These are phyloP conservation scores for Elsinoe australis DNA, from an alignment of 2,329 filamentous ascomycete genomes.

Conservation along the genomic window DNA sequence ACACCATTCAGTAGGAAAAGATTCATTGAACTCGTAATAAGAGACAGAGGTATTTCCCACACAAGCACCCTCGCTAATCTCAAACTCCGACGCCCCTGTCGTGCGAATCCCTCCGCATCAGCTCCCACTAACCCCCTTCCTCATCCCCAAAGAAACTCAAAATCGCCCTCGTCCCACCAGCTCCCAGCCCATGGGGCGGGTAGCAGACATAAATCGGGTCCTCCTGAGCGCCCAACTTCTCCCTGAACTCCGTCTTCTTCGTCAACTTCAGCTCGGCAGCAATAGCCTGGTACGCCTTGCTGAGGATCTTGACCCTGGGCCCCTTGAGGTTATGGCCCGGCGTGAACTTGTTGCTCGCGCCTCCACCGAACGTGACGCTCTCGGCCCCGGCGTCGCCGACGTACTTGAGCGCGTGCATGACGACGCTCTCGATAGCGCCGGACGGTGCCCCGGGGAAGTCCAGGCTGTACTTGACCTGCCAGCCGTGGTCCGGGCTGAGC, in stretches of 20 bases:
- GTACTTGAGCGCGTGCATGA: conserved; percentile 61
- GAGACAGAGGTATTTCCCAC: too few relatives aligned
- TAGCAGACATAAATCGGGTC: conserved; percentile 87
- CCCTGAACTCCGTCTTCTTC: conserved; percentile 79
- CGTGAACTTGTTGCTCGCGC: conserved; percentile 64
- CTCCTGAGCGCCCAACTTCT: conserved; percentile 79
- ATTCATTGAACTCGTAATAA: too few relatives aligned
- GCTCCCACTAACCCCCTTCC: conserved; percentile 20
- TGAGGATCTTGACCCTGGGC: conserved; percentile 70
- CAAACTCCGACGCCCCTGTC: neutral
- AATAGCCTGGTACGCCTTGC: conserved; percentile 72
- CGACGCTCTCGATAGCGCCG: conserved; percentile 77
- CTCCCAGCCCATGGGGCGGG: conserved; percentile 74
- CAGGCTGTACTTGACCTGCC: conserved; percentile 93
- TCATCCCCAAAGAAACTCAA: conserved; percentile 83
- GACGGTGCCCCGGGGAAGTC: conserved; percentile 84
- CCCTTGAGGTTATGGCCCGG: conserved; percentile 77
- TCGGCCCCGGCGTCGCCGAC: conserved; percentile 52
- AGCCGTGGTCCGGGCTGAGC: conserved; percentile 71
- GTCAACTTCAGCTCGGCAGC: conserved; percentile 74
- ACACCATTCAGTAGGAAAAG: too few relatives aligned
- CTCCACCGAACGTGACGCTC: conserved; percentile 78
- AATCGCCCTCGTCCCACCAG: conserved; percentile 74
- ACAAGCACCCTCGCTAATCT: neutral
- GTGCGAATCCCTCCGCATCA: neutral